Base-by-base conservation (phyloP, 2,329 filamentous ascomycete genomes). In the Chaetomiaceae sp. region DNA sequence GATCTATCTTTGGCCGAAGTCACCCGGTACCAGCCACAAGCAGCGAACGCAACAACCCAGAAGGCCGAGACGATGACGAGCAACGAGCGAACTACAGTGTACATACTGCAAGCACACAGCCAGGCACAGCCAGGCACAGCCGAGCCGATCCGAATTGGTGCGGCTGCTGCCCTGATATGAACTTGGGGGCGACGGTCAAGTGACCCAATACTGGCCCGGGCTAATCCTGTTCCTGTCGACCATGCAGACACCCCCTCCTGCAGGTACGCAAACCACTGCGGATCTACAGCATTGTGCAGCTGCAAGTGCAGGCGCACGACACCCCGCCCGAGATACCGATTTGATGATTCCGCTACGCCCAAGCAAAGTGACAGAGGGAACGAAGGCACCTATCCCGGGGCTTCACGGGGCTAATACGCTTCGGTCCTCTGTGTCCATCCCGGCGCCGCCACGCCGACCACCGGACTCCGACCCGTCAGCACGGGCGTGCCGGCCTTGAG, bases 391-490 rank as follows among this genome's bases (percentile, higher is more conserved):
- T n/a, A n/a, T n/a, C n/a, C n/a, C n/a, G n/a, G n/a, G n/a, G n/a
- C n/a, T n/a, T n/a, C n/a, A n/a, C n/a, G n/a, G n/a, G n/a, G n/a
- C 9, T 9, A 82, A 54, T 81, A 82, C 6, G 73, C 74, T 1
- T 68, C 72, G 24, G 60, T 53, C n/a, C 79, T 69, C 52, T 58
- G 56, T 32, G 58, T 57, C 58, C 73, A 83, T 30, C 55, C 62
- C 1, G 72, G 66, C 11, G 72, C 73, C 0, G 68, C 60, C 1
- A 74, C 71, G 5, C 70, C 54, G 38, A 65, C 56, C 6, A 81
- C 69, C 8, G 65, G 62, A 14, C 61, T 60, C 52, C 76, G 62
- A 4, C 72, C 72, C 38, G 74, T 78, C 58, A 71, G 63, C 4
- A 83, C 67, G 10, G 77, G 64, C 6, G 66, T 69, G 15, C 72